A percentile compares a stretch with the other conserved stretches of the same genome.
These are phyloP conservation scores for Auriscalpium microsporum DNA, from an alignment of 768 basidiomycete species.

Conservation along the genomic window DNA sequence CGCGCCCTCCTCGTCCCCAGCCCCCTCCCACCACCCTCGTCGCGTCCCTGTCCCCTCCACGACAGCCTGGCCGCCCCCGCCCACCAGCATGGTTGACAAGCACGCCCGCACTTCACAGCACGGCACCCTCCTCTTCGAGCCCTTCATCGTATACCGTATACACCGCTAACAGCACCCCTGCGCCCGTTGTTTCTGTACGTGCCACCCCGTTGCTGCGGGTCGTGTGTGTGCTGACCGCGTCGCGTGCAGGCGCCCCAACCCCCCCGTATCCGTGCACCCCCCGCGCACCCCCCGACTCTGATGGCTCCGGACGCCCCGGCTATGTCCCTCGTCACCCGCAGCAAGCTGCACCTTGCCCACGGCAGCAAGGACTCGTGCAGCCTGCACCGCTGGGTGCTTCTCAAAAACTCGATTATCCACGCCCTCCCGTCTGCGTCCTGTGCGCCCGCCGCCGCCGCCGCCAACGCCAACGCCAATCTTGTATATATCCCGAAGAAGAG, in stretches of 20 bases:
- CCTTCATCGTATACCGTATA: slow-evolving; percentile 84
- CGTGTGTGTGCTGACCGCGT: not conserved
- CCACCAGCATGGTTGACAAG: slow-evolving; percentile 73
- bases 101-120: slow-evolving; percentile 72
- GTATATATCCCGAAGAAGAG: slow-evolving; percentile 32
- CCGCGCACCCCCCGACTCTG: slow-evolving; percentile 20
- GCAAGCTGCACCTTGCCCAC: slow-evolving; percentile 54
- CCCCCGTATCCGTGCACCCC: slow-evolving; percentile 6
- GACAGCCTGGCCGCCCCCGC: slow-evolving; percentile 21
- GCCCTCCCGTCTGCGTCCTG: slow-evolving; percentile 31
- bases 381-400: slow-evolving; percentile 80
- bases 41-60: slow-evolving; percentile 8
- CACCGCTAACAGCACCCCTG: slow-evolving; percentile 35
- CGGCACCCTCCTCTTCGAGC: slow-evolving; percentile 83
- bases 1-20: slow-evolving; percentile 10
- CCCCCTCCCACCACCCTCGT: slow-evolving; percentile 13
- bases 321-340: slow-evolving; percentile 49
- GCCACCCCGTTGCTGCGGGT: no score
- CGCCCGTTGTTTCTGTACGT: slow-evolving; percentile 1
- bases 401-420: slow-evolving; percentile 74
- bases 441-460: slow-evolving; percentile 25
- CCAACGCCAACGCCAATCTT: slow-evolving; percentile 24
- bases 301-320: slow-evolving; percentile 39
- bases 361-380: slow-evolving; percentile 59
- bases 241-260: slow-evolving; percentile 5